Percentiles rank a stretch among this genome's conserved stretches.
These are phyloP conservation scores for Blastosporella zonata DNA, from an alignment of 1,284 basidiomycete genomes.

Conservation along the genomic window DNA sequence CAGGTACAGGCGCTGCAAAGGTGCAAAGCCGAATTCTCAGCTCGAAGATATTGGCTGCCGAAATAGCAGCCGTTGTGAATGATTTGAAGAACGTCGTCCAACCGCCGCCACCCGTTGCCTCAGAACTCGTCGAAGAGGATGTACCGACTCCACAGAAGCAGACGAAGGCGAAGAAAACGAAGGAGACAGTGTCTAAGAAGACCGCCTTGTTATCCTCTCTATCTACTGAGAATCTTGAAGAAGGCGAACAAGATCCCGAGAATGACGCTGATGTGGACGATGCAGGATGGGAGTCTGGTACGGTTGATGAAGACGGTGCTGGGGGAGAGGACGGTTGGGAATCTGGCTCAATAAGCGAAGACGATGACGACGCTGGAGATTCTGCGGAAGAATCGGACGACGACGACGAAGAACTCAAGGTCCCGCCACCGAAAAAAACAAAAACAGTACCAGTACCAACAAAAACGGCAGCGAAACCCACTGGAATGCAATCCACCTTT, in stretches of 20 bases:
- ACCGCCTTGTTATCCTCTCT: not conserved
- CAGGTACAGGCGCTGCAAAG: conserved; percentile 53
- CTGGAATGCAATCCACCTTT: conserved; percentile 61
- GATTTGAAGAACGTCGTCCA: conserved; percentile 45
- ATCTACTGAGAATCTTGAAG: conserved; percentile 9
- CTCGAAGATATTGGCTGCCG: conserved; percentile 69
- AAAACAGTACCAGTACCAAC: conserved; percentile 11
- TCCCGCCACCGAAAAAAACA: conserved; percentile 8
- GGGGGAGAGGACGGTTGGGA: conserved; percentile 38
- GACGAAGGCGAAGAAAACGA: conserved; percentile 25
- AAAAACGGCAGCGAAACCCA: conserved; percentile 23
- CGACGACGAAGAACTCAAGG: conserved; percentile 18
- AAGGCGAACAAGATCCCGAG: conserved; percentile 11
- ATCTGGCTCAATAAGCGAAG: conserved; percentile 33
- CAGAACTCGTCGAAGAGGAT: conserved; percentile 23
- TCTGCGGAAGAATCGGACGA: conserved; percentile 21
- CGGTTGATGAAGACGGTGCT: conserved; percentile 34
- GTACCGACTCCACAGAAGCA: conserved; percentile 24
- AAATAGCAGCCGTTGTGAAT: conserved; percentile 52
- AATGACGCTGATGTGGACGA: conserved; percentile 32
- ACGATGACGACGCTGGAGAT: conserved; percentile 19
- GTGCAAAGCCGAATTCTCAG: conserved; percentile 75
- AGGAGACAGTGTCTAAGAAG: conserved; percentile 22
- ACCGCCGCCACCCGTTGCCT: conserved; percentile 34
- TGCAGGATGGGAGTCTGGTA: conserved; percentile 64